These are phyloP conservation scores for Sarocladiaceae sp. DNA, from an alignment of 2,329 filamentous ascomycete genomes.

Conservation along the genomic window DNA sequence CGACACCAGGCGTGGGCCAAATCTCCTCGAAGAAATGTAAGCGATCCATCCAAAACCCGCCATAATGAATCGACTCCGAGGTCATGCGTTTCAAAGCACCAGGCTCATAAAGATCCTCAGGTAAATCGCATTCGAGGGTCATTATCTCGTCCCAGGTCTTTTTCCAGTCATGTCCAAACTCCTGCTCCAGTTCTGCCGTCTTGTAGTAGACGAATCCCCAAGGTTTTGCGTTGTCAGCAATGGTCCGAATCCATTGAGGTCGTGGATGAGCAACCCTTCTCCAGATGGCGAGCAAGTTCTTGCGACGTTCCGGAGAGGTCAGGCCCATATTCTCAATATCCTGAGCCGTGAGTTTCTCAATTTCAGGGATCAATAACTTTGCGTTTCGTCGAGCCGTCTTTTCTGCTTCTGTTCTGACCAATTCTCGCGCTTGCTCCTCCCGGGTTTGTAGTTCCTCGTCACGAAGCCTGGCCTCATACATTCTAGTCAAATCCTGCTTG, in stretches of 20 bases:
- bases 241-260: conserved; percentile 13
- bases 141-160: conserved; percentile 1
- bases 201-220: conserved; percentile 17
- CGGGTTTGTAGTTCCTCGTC: conserved; percentile 15
- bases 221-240: conserved; percentile 11
- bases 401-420: conserved; percentile 3
- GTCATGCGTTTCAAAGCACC: too few species aligned
- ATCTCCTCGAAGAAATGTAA: too few species aligned
- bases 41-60: too few species aligned
- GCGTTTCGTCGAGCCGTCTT: conserved; percentile 15
- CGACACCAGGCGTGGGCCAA: too few species aligned
- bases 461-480: conserved; percentile 12
- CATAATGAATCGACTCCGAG: too few species aligned
- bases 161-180: conserved; percentile 11
- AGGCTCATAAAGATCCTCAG: too few species aligned
- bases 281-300: conserved; percentile 10
- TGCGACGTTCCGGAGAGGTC: background rate
- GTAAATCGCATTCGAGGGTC: too few species aligned
- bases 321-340: background rate
- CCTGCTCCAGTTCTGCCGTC: conserved; percentile 11
- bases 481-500: background rate
- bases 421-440: conserved; percentile 12
- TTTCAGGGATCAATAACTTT: conserved; percentile 14
- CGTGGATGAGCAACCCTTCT: conserved; percentile 14
- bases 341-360: conserved; percentile 10